Conservation (phyloP, 2,329 filamentous ascomycete species). For the Torrubiellomyces zombiae region DNA sequence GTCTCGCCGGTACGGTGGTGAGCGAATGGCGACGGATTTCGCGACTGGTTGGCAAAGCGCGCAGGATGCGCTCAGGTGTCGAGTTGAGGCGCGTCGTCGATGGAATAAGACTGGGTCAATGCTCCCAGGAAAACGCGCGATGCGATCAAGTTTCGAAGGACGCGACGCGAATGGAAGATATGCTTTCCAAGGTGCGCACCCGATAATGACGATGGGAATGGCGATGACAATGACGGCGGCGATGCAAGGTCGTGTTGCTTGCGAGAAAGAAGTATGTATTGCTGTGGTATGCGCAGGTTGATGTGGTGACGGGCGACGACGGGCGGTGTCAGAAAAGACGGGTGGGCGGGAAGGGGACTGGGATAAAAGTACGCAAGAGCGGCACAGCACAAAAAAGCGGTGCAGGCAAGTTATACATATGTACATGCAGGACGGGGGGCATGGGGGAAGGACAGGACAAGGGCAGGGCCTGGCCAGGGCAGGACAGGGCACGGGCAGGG, state of each 20-base stretch:
- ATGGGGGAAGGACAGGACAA: no score
- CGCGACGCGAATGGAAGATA: neutral
- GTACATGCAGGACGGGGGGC: no score
- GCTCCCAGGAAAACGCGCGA: no score
- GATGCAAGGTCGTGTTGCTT: neutral
- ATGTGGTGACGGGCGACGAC: no score
- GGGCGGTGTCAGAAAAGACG: neutral
- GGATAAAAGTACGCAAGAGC: no score
- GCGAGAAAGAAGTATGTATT: neutral
- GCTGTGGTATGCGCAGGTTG: neutral
- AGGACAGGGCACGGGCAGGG: no score
- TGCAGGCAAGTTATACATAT: no score
- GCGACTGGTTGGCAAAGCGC: constrained; percentile 1
- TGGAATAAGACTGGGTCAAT: no score
- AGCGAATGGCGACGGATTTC: neutral
- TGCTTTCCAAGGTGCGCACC: no score
- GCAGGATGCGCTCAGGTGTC: constrained; percentile 3
- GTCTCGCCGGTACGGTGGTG: neutral
- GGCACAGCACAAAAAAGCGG: no score
- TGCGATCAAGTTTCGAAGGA: neutral
- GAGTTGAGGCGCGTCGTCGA: neutral
- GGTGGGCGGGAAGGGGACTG: constrained; percentile 1
- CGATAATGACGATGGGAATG: neutral
- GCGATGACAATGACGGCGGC: neutral
- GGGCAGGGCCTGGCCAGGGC: no score